A percentile compares a stretch with the other conserved stretches of the same genome.
Conservation (phyloP, 2,329 filamentous ascomycete species). For the Fusarium nelsonii region DNA sequence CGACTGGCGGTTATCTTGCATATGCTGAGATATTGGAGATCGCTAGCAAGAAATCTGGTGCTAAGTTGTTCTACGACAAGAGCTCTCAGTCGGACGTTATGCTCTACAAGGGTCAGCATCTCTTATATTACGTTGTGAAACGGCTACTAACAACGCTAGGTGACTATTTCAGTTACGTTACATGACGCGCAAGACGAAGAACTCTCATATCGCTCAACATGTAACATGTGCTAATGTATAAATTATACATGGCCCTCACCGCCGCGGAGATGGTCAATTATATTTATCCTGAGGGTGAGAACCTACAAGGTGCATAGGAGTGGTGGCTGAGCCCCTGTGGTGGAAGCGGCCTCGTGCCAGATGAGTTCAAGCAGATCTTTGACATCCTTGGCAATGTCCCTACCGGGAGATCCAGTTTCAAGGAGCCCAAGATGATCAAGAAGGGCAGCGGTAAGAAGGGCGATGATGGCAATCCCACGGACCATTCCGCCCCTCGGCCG, state of each 20-base stretch:
- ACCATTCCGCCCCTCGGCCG: too few species aligned
- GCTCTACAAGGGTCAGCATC: neutral
- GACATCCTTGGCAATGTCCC: neutral
- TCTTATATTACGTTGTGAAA: neutral
- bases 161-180: slow-evolving; percentile 8
- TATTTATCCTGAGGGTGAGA: neutral
- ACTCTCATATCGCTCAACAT: neutral
- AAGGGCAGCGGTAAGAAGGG: neutral
- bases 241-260: neutral
- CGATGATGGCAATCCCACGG: neutral
- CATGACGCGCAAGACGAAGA: neutral
- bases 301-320: neutral
- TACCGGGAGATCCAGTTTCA: neutral
- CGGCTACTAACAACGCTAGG: neutral
- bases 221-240: neutral
- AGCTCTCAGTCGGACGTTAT: neutral
- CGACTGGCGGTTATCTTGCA: slow-evolving; percentile 11
- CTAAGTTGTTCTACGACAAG: neutral
- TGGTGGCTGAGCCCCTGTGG: slow-evolving; percentile 4
- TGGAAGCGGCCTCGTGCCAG: neutral
- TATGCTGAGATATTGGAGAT: slow-evolving; percentile 8
- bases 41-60: too few species aligned
- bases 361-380: slow-evolving; percentile 7
- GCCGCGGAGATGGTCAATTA: neutral
- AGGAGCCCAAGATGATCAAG: neutral